phyloP scores from a whole-genome alignment of 768 basidiomycete genomes.

The Heimioporus sp. region DNA sequence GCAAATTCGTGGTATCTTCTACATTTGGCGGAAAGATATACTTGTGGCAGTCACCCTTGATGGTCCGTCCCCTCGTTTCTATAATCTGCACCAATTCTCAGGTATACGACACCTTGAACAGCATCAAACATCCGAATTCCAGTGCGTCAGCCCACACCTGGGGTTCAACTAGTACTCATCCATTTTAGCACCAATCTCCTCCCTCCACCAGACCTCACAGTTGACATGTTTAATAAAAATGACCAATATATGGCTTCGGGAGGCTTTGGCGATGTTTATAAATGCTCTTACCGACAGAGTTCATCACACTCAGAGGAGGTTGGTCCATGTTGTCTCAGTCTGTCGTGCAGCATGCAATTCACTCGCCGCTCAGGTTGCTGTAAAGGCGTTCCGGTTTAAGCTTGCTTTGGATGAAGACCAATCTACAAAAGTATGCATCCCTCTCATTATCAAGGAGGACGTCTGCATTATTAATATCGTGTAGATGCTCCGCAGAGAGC shows the following conservation, averaged over 20 bases:
- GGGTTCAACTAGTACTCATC: too few species aligned
- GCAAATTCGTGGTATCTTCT: background rate
- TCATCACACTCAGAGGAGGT: conserved; percentile 2
- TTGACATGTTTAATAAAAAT: background rate
- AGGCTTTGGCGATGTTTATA: conserved; percentile 16
- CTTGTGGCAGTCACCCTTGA: background rate
- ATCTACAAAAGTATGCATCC: background rate
- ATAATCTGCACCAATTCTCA: too few species aligned
- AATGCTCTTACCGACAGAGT: conserved; percentile 2
- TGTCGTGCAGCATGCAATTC: background rate
- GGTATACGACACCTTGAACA: too few species aligned
- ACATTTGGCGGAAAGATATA: background rate
- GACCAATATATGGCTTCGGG: conserved; percentile 4
- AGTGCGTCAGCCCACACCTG: too few species aligned
- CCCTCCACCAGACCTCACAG: conserved; percentile 7
- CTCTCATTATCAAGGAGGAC: rapidly evolving
- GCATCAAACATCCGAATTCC: too few species aligned
- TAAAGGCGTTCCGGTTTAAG: conserved; percentile 21
- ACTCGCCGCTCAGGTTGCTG: conserved; percentile 17
- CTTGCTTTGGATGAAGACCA: conserved; percentile 1
- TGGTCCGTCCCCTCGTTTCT: too few species aligned
- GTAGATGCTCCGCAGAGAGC: conserved; percentile 27
- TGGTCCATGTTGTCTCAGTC: background rate
- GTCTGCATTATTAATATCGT: rapidly evolving
- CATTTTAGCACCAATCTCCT: background rate